Base-by-base conservation (phyloP, 257 asterid species). In the Paraleonurus japonicus region DNA sequence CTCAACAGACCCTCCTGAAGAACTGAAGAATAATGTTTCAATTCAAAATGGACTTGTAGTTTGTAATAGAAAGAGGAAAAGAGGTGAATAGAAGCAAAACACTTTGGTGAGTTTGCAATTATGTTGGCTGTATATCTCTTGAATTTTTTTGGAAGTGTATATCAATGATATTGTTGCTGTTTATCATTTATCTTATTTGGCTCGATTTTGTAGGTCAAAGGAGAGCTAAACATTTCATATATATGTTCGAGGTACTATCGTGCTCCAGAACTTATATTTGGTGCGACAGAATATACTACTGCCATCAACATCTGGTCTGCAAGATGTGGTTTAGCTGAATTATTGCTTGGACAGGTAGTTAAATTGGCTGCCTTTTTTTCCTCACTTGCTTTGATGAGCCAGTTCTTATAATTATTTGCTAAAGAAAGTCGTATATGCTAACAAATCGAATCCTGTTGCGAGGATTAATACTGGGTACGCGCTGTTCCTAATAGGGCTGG, bases 41-140 rank as follows among this genome's bases (percentile, higher is more conserved):
- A 47, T 89, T 61, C 88, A 82, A 77, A 79, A 95, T 79, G 99
- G 99, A 69, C 67, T 81, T 61, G 81, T 95, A 54, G 84, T 91
- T 60, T 80, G 85, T 67, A 75, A 72, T 74, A 84, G 75, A 82
- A 95, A 92, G 89, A 88, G 93, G 81, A 89, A 88, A 76, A 92
- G 81, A 78, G 81, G 45, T 69, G 96, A 89, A 80, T 88, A 81
- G 75, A 77, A 58, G 67, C 79, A 75, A 72, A 83, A 80, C 33
- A 62, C 78, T 51, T 61, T n/a, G 90, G 96, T 89, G 83, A 81
- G 45, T 37, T 28, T 71, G 41, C 64, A 72, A 59, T 73, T 64
- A 28, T 71, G 58, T 72, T 61, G 23, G 19, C 47, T 62, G 67
- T 66, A 17, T 22, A 58, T 54, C 26, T 37, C 62, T 73, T 43